Evolutionary conservation across 805 yeast genomes (phyloP), one percentile per base, ranked within the genome.

Genomic region (Candida railenensis): DNA sequence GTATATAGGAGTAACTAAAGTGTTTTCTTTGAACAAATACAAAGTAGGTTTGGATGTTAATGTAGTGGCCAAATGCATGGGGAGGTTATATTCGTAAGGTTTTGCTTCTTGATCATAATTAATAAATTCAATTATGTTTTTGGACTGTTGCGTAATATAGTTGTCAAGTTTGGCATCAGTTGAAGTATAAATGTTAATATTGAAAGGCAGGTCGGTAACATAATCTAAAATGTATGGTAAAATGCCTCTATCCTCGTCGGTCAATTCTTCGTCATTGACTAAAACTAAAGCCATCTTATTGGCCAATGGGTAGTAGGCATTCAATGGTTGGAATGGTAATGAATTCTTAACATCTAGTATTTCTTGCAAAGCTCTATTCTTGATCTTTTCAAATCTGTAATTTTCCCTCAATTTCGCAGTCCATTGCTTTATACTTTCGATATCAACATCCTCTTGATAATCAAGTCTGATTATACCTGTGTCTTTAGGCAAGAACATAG

Each of bases 31-130:
- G 60, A 83, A 77, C 19, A 84, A 67, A 25, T 82, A 63, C 16
- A 87, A 54, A 14, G 87, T 81, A 2, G 95, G 95, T 32, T 70
- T 69, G 5, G 83, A 72, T 0, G 89, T 73, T 21, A 82, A 59
- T 1, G 84, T 71, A 22, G 80, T 76, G 20, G 85, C 69, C 15
- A 71, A 61, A 50, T 70, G 72, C 67, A 77, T 60, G 16, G 74
- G 76, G 43, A 73, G 70, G 57, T 80, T 69, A 50, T 71, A 76
- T 37, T 54, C 56, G 16, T 65, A 59, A 3, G 47, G 48, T 3
- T 3, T 16, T 37, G 66, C 72, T 3, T 59, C 49, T 2, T 56
- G 50, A 50, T 76, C 75, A 39, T 74, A 65, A 53, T 78, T 76
- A 22, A 81, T 66, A 48, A 62, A 75, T 14, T 74, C 62, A 39